phyloP scores from a whole-genome alignment of 192 early-diverging fungal genomes.

The Coemansia sp. region DNA sequence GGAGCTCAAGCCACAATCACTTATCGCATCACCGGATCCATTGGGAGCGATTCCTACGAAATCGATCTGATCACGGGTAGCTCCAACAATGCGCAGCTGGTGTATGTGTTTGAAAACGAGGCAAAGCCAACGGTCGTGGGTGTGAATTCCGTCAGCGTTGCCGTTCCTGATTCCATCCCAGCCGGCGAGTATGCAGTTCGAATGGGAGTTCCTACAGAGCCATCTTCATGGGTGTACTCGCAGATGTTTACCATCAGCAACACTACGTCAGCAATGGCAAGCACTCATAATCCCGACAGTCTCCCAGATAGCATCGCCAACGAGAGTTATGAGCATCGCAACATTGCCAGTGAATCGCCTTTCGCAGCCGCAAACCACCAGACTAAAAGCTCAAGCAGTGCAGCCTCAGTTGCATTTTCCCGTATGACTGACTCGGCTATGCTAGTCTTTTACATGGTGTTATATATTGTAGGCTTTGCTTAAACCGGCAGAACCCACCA shows the following conservation, averaged over 20 bases:
- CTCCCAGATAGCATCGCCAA: neutral
- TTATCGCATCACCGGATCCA: slow-evolving; percentile 17
- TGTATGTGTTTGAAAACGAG: slow-evolving; percentile 21
- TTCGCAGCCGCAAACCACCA: neutral
- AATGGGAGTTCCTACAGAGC: slow-evolving; percentile 9
- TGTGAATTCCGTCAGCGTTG: slow-evolving; percentile 27
- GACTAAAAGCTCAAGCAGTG: neutral
- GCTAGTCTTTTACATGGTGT: too few relatives aligned
- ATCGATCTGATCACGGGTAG: slow-evolving; percentile 31
- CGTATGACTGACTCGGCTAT: neutral
- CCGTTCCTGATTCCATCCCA: slow-evolving; percentile 18
- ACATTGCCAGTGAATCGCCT: neutral
- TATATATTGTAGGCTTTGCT: too few relatives aligned
- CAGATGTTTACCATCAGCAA: slow-evolving; percentile 24
- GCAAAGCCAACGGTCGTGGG: slow-evolving; percentile 14
- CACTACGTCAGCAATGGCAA: neutral
- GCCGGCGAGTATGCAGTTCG: slow-evolving; percentile 23
- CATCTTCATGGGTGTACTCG: slow-evolving; percentile 19
- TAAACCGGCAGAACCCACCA: too few relatives aligned
- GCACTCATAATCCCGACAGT: neutral
- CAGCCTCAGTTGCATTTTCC: neutral
- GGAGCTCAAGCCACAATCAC: slow-evolving; percentile 13
- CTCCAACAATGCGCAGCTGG: slow-evolving; percentile 30
- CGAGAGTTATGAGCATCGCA: neutral
- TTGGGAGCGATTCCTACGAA: slow-evolving; percentile 19